phyloP scores from a whole-genome alignment of 352 stramenopile genomes.

The Globisporangium sylvaticum region DNA sequence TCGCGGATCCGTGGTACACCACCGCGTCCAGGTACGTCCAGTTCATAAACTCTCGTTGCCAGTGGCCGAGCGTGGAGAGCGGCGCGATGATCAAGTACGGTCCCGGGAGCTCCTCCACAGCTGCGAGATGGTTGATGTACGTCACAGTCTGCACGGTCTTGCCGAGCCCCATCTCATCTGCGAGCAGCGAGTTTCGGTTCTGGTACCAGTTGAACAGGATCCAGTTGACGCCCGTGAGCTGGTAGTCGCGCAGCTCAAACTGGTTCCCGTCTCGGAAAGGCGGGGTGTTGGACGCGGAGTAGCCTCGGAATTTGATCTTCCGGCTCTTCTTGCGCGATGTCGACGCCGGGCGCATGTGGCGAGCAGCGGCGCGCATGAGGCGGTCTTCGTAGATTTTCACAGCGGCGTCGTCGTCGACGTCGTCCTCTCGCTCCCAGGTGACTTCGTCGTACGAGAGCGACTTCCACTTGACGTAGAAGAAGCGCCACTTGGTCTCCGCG shows the following conservation, averaged over 20 bases:
- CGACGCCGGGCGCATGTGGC: conserved; percentile 48
- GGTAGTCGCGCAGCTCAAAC: conserved; percentile 96
- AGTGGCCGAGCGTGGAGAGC: conserved; percentile 97
- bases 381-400: conserved; percentile 79
- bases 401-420: conserved; percentile 89
- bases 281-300: conserved; percentile 53
- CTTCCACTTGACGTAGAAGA: conserved; percentile 99
- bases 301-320: conserved; percentile 73
- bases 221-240: conserved; percentile 99
- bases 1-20: conserved; percentile 96
- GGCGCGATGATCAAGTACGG: conserved; percentile 98
- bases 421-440: conserved; percentile 97
- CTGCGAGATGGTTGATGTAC: conserved; percentile 94
- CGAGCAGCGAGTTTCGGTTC: conserved; percentile 96
- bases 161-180: conserved; percentile 98
- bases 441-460: conserved; percentile 95
- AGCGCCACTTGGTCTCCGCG: conserved; percentile 51
- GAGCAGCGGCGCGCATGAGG: conserved; percentile 42
- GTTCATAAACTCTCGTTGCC: conserved; percentile 92
- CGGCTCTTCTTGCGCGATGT: conserved; percentile 31
- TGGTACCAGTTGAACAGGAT: conserved; percentile 99
- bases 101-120: conserved; percentile 91
- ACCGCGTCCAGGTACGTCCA: conserved; percentile 99
- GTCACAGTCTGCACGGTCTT: conserved; percentile 95
- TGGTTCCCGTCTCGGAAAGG: conserved; percentile 52